Evolutionary conservation across 2,329 filamentous ascomycete genomes (phyloP), one percentile per base, ranked within the genome.

Genomic region (Diaporthe velutina): DNA sequence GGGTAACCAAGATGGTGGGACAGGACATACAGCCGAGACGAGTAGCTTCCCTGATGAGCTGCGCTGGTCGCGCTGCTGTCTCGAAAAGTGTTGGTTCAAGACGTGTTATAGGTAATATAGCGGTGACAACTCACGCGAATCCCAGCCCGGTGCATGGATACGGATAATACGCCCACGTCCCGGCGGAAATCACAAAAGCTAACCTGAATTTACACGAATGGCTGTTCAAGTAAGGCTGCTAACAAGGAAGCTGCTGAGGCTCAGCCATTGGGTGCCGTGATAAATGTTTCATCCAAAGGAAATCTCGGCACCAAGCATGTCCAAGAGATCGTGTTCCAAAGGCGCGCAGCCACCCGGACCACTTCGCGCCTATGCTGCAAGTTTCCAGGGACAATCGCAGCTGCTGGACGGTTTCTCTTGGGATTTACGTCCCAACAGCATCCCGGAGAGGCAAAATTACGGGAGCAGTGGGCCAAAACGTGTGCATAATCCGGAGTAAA

Each of bases 41-140:
- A 38, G n/a, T 3, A 35, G 45, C 13, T 52, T 52, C n/a, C 35
- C 15, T 52, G 61, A 35, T n/a, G 30, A 28, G 64, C 61, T 50
- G 25, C n/a, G n/a, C n/a, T n/a, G n/a, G 64, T 52, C n/a, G 45
- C 64, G 45, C 30, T 38, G 64, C 19, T 67, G 45, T 67, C 45
- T 52, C 64, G 64, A 17, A 38, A 9, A 7, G 9, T 33, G 45
- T 67, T 67, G 64, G 45, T 19, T 25, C 30, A 4, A 28, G 22
- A 38, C n/a, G 45, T 40, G 42, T 9, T 50, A 35, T 52, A 52
- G 45, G 61, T 67, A 12, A 38, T 52, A 67, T 52, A 67, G 10
- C 33, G 15, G 33, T 28, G 64, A 35, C 61, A 38, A 35, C 28
- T 35, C 61, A 10, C 45, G 28, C 28, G n/a, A 50, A 6, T 15